These are phyloP conservation scores for Pleurotus citrinopileatus DNA, from an alignment of 768 basidiomycete species.

Conservation along the genomic window DNA sequence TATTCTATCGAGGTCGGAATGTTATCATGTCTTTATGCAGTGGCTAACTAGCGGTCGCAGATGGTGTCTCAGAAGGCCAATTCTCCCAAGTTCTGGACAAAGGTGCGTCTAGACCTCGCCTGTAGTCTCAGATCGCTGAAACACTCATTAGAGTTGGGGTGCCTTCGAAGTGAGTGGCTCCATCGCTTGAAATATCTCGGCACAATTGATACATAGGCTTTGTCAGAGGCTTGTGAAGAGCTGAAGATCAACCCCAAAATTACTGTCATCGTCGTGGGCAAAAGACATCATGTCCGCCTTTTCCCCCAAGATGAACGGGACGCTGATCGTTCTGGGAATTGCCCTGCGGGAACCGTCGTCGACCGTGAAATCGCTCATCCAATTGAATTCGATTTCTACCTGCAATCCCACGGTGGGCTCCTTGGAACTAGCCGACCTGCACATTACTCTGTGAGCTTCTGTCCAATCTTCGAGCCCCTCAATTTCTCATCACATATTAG, in stretches of 20 bases:
- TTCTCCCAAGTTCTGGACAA: slow-evolving; percentile 51
- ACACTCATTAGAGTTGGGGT: slow-evolving; percentile 46
- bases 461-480: neutral
- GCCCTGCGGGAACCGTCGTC: slow-evolving; percentile 75
- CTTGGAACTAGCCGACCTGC: slow-evolving; percentile 69
- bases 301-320: slow-evolving; percentile 46
- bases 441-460: slow-evolving; percentile 38
- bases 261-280: slow-evolving; percentile 78
- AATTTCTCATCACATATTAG: slow-evolving; percentile 6
- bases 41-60: slow-evolving; percentile 27
- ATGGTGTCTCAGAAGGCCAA: slow-evolving; percentile 55
- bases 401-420: slow-evolving; percentile 75
- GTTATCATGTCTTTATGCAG: slow-evolving; percentile 5
- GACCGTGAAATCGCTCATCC: slow-evolving; percentile 71
- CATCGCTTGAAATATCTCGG: neutral
- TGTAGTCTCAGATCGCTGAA: neutral
- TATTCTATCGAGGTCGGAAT: slow-evolving; percentile 67
- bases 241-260: slow-evolving; percentile 61
- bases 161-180: slow-evolving; percentile 47
- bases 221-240: slow-evolving; percentile 58
- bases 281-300: slow-evolving; percentile 67
- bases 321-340: slow-evolving; percentile 69
- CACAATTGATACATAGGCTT: slow-evolving; percentile 10
- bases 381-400: slow-evolving; percentile 75
- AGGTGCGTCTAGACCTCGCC: slow-evolving; percentile 35